Evolutionary conservation across 345 rosid genomes (phyloP), one percentile per base, ranked within the genome.

Genomic region (Limnanthes douglasii): DNA sequence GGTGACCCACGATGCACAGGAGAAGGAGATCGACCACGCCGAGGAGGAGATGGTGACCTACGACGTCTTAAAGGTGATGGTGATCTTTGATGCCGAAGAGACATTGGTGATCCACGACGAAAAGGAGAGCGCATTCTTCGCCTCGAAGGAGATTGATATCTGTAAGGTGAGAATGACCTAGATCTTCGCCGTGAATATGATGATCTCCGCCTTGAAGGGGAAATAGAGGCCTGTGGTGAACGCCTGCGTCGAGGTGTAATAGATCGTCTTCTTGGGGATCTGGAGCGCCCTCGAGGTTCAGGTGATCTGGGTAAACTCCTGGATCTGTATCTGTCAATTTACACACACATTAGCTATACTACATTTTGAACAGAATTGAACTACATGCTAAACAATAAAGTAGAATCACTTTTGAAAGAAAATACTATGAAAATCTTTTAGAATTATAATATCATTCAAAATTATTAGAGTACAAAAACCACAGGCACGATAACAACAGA

Each of bases 281-380:
- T 9, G 5, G 78, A 57, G 14, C 43, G 56, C 15, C 42, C 39
- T n/a, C 51, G 55, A 7, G 21, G 46, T 25, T 36, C 35, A 28
- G 70, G 72, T 60, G 96, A 85, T 57, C 62, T 60, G 2, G 99
- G 81, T 15, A 73, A 19, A 49, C 92, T 84, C 70, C 85, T 77
- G 16, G 78, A 69, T 40, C 61, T 78, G 31, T 23, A 59, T 30
- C 53, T 50, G 21, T 44, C 69, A 69, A 54, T 67, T 30, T 5
- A 54, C 4, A 26, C 14, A 51, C 27, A 33, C 41, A 25, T 16
- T 12, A 31, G 33, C 31, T 34, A 58, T 37, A 30, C 25, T 21
- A 40, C 6, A 15, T n/a, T 46, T 9, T 42, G 27, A 34, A 17
- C 41, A n/a, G n/a, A n/a, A n/a, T n/a, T n/a, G n/a, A n/a, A n/a